phyloP scores from a whole-genome alignment of 2,329 filamentous ascomycete genomes.

The Colletotrichum somersetense region DNA sequence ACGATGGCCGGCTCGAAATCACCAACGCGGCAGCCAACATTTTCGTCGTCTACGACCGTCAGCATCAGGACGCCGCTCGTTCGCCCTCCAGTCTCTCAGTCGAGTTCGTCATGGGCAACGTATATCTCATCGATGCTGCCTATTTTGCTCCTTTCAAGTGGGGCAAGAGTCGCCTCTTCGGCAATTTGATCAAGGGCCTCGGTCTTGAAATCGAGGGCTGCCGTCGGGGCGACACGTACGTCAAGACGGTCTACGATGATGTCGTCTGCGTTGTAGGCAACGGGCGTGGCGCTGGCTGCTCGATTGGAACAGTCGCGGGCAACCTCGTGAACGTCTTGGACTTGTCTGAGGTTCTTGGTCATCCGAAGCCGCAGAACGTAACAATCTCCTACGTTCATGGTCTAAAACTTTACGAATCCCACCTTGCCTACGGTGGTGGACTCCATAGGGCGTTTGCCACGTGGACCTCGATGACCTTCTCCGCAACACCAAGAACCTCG shows the following conservation, averaged over 20 bases:
- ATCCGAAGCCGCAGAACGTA: not conserved
- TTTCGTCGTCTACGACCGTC: slow-evolving; percentile 21
- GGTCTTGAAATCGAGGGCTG: slow-evolving; percentile 17
- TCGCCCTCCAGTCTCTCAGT: slow-evolving; percentile 20
- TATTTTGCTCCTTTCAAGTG: not conserved
- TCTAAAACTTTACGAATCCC: not conserved
- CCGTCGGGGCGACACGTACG: not conserved
- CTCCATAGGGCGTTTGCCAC: slow-evolving; percentile 8
- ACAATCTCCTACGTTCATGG: slow-evolving; percentile 1
- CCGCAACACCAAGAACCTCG: not conserved
- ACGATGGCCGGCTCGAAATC: slow-evolving; percentile 12
- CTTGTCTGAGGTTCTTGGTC: not conserved
- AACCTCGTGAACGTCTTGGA: slow-evolving; percentile 20
- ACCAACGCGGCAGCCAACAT: slow-evolving; percentile 27
- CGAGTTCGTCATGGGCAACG: slow-evolving; percentile 26
- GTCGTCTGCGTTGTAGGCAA: slow-evolving; percentile 23
- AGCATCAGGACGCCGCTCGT: not conserved
- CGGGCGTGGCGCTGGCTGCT: not conserved
- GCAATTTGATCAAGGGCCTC: slow-evolving; percentile 29
- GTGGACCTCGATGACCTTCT: slow-evolving; percentile 25
- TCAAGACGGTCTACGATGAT: slow-evolving; percentile 31
- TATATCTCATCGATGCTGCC: slow-evolving; percentile 27
- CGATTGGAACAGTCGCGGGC: slow-evolving; percentile 24
- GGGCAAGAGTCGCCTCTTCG: not conserved
- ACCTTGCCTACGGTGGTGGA: slow-evolving; percentile 7